Base-by-base conservation (phyloP, 768 basidiomycete species). In the Tremella fuciformis region DNA sequence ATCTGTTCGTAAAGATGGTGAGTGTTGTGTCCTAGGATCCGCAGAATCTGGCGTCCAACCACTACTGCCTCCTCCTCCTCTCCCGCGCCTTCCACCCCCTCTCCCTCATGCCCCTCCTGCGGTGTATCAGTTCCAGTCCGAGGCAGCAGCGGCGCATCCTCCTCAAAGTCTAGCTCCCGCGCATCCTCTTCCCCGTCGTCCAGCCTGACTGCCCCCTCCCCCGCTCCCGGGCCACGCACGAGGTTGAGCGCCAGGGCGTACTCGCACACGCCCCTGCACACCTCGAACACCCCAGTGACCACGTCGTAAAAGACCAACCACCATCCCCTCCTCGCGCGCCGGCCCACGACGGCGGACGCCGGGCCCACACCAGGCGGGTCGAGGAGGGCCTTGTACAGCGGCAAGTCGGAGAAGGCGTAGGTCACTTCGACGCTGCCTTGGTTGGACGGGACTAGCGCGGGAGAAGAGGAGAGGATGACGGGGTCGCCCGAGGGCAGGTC, bases 191-290 rank as follows among this genome's bases (percentile, higher is more conserved):
- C 71, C 8, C 65, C 67, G 19, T 69, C 65, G 11, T 54, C 63
- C n/a, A 67, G 22, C 21, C 50, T 38, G n/a, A 65, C 34, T 11
- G 55, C 62, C 2, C 64, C 70, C 11, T 59, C 47, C 11, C 34
- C 54, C 13, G 11, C 47, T 13, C 34, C 54, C 13, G 11, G 2
- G 22, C 48, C 50, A 19, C 22, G 19, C 19, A 54, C 57, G 9
- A 44, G 52, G 13, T 18, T 38, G 13, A 59, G 39, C 11, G 73
- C 75, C 1, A 71, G 53, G 1, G 75, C 73, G 50, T 66, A 71
- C 46, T 68, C 68, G 50, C 75, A 76, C 3, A 76, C 63, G 11
- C 75, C 75, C 39, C 67, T 64, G 55, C 75, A 76, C 15, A 76
- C 41, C 15, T 64, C 58, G 58, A 68, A 76, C 11, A 71, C 58